Conservation (phyloP, 768 basidiomycete species). For the Mycena vulgaris region DNA sequence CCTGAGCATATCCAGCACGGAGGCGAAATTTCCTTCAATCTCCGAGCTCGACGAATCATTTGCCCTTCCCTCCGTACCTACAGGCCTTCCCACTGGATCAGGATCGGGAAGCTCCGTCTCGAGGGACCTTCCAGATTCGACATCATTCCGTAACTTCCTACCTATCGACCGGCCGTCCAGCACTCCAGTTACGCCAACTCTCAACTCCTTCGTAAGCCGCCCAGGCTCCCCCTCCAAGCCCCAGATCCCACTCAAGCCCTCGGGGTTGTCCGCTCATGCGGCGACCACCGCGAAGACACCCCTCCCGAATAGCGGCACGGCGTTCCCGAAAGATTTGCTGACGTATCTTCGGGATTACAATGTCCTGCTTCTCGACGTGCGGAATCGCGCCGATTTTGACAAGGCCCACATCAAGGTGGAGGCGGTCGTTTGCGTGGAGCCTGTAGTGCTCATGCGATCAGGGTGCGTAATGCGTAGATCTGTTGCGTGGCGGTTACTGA, state of each 20-base stretch:
- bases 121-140: constrained; percentile 36
- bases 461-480: constrained; percentile 63
- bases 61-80: constrained; percentile 66
- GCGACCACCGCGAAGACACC: constrained; percentile 52
- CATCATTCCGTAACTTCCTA: constrained; percentile 56
- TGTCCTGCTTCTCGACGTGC: constrained; percentile 86
- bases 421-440: constrained; percentile 89
- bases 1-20: constrained; percentile 38
- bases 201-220: constrained; percentile 71
- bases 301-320: constrained; percentile 74
- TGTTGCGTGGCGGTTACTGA: constrained; percentile 7
- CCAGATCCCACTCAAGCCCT: constrained; percentile 52
- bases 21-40: constrained; percentile 75
- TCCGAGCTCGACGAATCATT: constrained; percentile 79
- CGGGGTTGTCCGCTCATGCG: constrained; percentile 52
- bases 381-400: constrained; percentile 85
- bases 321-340: constrained; percentile 71
- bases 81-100: constrained; percentile 51
- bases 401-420: constrained; percentile 77
- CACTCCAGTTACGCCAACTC: constrained; percentile 74
- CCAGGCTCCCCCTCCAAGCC: constrained; percentile 70
- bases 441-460: constrained; percentile 76
- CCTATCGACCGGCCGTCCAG: constrained; percentile 76
- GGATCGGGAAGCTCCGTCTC: constrained; percentile 11
- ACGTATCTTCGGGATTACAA: constrained; percentile 71